Conservation (phyloP, 1,284 basidiomycete genomes). For the Ceratobasidium sp. region DNA sequence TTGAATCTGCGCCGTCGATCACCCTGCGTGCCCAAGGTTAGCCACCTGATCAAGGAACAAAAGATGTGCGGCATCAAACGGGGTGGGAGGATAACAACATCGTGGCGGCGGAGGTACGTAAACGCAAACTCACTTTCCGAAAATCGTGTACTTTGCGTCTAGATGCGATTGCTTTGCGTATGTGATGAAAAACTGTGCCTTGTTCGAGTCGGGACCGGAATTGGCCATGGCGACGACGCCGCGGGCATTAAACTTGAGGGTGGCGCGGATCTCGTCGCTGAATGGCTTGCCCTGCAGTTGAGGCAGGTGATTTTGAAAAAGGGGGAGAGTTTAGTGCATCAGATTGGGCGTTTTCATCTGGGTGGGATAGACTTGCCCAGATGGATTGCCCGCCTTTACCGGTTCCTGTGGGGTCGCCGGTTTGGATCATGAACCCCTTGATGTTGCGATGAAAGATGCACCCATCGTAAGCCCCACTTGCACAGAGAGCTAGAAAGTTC, state of each 20-base stretch:
- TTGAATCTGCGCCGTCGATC: constrained; percentile 92
- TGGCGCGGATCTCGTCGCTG: constrained; percentile 87
- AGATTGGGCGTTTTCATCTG: neutral
- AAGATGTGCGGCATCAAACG: neutral
- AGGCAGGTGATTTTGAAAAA: neutral
- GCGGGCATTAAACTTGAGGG: constrained; percentile 93
- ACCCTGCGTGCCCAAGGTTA: constrained; percentile 56
- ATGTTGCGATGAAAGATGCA: constrained; percentile 94
- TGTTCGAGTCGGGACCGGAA: constrained; percentile 91
- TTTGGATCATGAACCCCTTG: constrained; percentile 95
- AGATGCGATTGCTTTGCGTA: constrained; percentile 92
- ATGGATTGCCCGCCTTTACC: constrained; percentile 86
- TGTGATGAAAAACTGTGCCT: constrained; percentile 74
- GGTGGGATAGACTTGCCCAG: constrained; percentile 54
- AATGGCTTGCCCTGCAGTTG: constrained; percentile 84
- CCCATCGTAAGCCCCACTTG: constrained; percentile 85
- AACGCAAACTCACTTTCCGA: constrained; percentile 63
- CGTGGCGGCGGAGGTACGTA: neutral
- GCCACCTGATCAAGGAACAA: neutral
- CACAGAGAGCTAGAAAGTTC: constrained; percentile 96
- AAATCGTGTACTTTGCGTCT: constrained; percentile 93
- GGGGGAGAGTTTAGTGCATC: neutral
- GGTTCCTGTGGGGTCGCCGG: constrained; percentile 82
- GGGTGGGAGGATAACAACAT: neutral
- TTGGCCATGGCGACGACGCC: constrained; percentile 98